A percentile compares a stretch with the other conserved stretches of the same genome.
Evolutionary conservation across 768 basidiomycete species (phyloP).

Genomic region (Cystobasidium ongulense): DNA sequence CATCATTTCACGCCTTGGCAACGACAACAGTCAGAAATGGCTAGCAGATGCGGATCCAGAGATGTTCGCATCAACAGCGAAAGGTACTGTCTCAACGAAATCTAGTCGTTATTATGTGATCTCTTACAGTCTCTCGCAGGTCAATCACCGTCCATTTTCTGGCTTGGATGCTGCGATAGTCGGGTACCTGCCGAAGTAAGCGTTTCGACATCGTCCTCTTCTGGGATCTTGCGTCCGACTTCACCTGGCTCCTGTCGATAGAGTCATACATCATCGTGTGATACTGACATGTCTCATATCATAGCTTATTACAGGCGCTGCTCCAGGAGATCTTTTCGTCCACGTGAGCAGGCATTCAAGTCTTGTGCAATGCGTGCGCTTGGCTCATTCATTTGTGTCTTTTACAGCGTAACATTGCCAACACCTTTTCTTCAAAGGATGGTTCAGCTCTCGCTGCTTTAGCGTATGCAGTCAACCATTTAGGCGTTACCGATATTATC

Average conservation of each 20-base stretch:
- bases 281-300: background rate
- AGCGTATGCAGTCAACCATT: conserved; percentile 40
- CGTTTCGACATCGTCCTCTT: no score
- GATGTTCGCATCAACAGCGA: conserved; percentile 15
- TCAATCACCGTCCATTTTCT: conserved; percentile 38
- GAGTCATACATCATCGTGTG: background rate
- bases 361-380: background rate
- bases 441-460: conserved; percentile 38
- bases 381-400: background rate
- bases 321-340: conserved; percentile 42
- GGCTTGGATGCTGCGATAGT: conserved; percentile 42
- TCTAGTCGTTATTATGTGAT: background rate
- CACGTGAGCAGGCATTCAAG: conserved; percentile 39
- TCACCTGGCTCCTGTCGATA: no score
- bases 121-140: conserved; percentile 28
- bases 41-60: conserved; percentile 19
- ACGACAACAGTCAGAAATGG: conserved; percentile 17
- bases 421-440: conserved; percentile 38
- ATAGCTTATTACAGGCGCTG: conserved; percentile 39
- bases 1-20: background rate
- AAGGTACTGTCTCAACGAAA: background rate
- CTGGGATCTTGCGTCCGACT: no score
- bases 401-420: conserved; percentile 41
- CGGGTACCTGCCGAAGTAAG: conserved; percentile 39
- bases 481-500: conserved; percentile 41